Evolutionary conservation across 257 asterid genomes (phyloP).

Genomic region (Linderniella brevidens): DNA sequence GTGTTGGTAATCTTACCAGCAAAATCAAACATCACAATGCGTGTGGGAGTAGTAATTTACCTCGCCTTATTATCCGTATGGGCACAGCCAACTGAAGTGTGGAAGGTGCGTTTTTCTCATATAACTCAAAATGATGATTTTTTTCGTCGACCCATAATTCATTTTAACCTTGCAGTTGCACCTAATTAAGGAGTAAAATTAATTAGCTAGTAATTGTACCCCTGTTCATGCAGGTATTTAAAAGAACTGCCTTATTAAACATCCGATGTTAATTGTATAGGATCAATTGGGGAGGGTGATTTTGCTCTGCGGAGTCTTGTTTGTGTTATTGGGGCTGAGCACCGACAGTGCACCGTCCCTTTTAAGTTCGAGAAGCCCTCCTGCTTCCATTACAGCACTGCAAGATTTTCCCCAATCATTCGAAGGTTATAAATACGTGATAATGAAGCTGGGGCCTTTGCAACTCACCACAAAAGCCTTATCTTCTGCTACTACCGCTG

Average conservation of each 20-base stretch:
- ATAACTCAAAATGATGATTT: no score
- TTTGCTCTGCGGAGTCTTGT: constrained; percentile 69
- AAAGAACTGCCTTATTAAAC: constrained; percentile 22
- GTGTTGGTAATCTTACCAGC: constrained; percentile 85
- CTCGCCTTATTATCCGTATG: constrained; percentile 46
- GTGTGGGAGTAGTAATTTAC: constrained; percentile 49
- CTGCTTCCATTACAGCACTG: constrained; percentile 50
- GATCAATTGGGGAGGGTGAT: constrained; percentile 91
- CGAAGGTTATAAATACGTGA: constrained; percentile 59
- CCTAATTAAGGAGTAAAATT: no score
- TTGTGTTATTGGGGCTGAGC: constrained; percentile 62
- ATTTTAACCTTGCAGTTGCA: no score
- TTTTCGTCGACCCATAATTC: no score
- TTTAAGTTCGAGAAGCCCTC: constrained; percentile 67
- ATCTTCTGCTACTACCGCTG: constrained; percentile 69
- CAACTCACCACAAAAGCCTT: constrained; percentile 78
- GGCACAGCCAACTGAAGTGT: constrained; percentile 74
- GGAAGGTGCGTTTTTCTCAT: constrained; percentile 46
- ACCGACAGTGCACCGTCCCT: constrained; percentile 87
- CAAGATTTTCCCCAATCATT: constrained; percentile 43
- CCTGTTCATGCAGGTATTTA: constrained; percentile 30
- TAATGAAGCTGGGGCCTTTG: constrained; percentile 77
- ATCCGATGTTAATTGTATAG: constrained; percentile 46
- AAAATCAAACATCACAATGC: constrained; percentile 34
- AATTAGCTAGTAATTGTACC: constrained; percentile 11